Percentiles rank a stretch among this genome's conserved stretches.
phyloP scores from a whole-genome alignment of 2,329 filamentous ascomycete species.

The Parasarocladium wereldwijsianum region DNA sequence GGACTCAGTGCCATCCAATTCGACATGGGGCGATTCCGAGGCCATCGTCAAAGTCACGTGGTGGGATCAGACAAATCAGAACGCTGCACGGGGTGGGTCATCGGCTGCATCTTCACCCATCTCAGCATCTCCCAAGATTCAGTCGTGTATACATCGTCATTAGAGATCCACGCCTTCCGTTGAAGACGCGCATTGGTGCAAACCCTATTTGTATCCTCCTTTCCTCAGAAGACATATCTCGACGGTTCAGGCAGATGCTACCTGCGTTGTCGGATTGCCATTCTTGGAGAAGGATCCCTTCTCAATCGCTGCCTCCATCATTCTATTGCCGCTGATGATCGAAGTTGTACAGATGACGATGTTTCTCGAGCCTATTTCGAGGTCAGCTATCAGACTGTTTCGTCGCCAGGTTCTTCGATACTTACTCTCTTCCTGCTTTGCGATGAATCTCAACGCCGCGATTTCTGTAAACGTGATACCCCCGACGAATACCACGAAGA shows the following conservation, averaged over 20 bases:
- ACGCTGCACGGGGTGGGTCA: slow-evolving; percentile 2
- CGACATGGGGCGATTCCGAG: too few relatives aligned
- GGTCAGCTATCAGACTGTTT: slow-evolving; percentile 6
- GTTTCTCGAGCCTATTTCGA: slow-evolving; percentile 49
- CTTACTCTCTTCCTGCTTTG: slow-evolving; percentile 62
- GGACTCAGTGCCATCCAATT: too few relatives aligned
- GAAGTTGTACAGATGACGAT: slow-evolving; percentile 89
- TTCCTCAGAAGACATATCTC: neutral
- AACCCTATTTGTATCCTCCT: neutral
- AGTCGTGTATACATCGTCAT: slow-evolving; percentile 7
- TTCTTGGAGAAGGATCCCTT: slow-evolving; percentile 44
- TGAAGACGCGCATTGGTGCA: slow-evolving; percentile 3
- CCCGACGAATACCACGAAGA: slow-evolving; percentile 95
- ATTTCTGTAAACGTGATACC: slow-evolving; percentile 95
- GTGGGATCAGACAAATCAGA: slow-evolving; percentile 2
- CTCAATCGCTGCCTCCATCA: slow-evolving; percentile 78
- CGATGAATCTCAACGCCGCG: slow-evolving; percentile 81
- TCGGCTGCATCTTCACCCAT: slow-evolving; percentile 1
- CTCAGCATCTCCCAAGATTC: slow-evolving; percentile 7
- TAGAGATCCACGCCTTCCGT: slow-evolving; percentile 2
- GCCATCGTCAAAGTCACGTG: slow-evolving; percentile 5
- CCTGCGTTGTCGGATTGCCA: slow-evolving; percentile 6
- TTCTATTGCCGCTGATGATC: slow-evolving; percentile 74
- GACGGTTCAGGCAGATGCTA: slow-evolving; percentile 7
- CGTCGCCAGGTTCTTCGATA: slow-evolving; percentile 1